These are phyloP conservation scores for Crithidia acanthocephali DNA, from an alignment of 208 protist genomes.

Conservation along the genomic window DNA sequence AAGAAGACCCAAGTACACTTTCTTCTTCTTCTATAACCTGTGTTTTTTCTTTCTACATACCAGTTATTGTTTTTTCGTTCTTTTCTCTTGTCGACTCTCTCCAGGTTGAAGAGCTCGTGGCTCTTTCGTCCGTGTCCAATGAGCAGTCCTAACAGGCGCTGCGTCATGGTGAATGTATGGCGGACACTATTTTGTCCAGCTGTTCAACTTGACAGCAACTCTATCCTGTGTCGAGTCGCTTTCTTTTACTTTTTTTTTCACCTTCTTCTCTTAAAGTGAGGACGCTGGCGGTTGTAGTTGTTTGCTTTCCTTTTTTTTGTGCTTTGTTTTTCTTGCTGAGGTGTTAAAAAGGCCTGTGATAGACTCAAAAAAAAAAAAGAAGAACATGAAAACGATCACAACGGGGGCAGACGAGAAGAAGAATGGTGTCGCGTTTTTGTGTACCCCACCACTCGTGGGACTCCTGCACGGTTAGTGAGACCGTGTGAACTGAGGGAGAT, in stretches of 20 bases:
- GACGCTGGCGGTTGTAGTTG: not conserved
- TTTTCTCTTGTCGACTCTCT: not conserved
- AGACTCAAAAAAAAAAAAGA: not conserved
- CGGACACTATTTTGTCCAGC: no score
- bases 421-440: no score
- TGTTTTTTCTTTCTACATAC: no score
- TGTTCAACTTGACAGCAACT: no score
- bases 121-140: no score
- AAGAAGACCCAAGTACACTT: no score
- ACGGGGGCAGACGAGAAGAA: not conserved
- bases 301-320: not conserved
- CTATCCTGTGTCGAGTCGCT: not conserved
- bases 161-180: no score
- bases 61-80: no score
- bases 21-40: no score
- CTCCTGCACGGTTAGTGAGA: no score
- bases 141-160: not conserved
- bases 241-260: slow-evolving; percentile 8
- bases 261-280: not conserved
- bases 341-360: not conserved
- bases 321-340: not conserved
- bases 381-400: not conserved
- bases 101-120: no score
- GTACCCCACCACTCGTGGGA: not conserved
- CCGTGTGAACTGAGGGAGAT: no score